These are phyloP conservation scores for Aspergillus brasiliensis DNA, from an alignment of 2,329 filamentous ascomycete species.

Conservation along the genomic window DNA sequence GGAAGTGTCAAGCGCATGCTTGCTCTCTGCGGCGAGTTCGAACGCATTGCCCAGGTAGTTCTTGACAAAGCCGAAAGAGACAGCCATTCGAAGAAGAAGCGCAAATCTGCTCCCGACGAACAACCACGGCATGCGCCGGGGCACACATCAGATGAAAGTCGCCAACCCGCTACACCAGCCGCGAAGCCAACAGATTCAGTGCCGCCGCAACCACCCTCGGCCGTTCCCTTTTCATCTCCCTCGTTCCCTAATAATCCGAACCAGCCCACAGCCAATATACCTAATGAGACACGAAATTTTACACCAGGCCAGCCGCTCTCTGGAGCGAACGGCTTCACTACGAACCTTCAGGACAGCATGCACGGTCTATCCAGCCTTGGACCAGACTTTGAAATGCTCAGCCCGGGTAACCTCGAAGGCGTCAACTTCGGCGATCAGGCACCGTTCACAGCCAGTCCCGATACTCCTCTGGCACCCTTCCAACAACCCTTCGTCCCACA, in stretches of 20 bases:
- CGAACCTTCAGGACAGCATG: conserved; percentile 29
- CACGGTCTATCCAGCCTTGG: conserved; percentile 33
- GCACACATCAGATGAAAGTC: conserved; percentile 19
- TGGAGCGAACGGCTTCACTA: conserved; percentile 23
- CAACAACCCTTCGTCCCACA: conserved; percentile 88
- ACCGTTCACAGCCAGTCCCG: conserved; percentile 30
- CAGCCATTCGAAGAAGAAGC: conserved; percentile 75
- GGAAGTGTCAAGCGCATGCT: conserved; percentile 93
- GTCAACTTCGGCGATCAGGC: conserved; percentile 36
- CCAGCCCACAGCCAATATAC: conserved; percentile 17
- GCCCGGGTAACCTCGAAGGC: conserved; percentile 36
- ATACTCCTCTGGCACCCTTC: conserved; percentile 54
- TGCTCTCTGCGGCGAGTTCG: conserved; percentile 91
- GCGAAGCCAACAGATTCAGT: conserved; percentile 26
- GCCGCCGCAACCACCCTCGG: conserved; percentile 10
- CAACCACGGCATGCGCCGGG: conserved; percentile 24
- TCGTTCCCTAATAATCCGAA: conserved; percentile 27
- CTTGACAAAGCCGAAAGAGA: conserved; percentile 92
- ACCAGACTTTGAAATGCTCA: conserved; percentile 43
- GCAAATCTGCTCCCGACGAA: conserved; percentile 68
- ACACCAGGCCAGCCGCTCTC: conserved; percentile 27
- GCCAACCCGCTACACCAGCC: conserved; percentile 26
- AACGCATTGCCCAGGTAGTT: conserved; percentile 86
- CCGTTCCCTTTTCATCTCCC: conserved; percentile 28
- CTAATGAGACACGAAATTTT: conserved; percentile 26